A percentile compares a stretch with the other conserved stretches of the same genome.
Evolutionary conservation across 176 grass and related monocot species (phyloP).

Genomic region (Melocanna baccifera): DNA sequence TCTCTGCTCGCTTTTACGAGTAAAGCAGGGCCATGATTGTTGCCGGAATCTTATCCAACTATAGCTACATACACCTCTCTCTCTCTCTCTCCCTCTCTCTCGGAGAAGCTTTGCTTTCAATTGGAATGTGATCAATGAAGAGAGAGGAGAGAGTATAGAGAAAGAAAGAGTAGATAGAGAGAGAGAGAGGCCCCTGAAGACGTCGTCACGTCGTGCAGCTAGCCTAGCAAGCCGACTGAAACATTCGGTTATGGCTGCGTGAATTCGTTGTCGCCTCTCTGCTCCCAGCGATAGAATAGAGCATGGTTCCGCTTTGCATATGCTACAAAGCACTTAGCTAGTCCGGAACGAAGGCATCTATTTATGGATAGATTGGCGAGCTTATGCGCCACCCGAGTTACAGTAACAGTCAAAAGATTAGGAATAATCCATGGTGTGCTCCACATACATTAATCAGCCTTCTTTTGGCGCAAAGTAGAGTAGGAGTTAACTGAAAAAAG

Average conservation of each 20-base stretch:
- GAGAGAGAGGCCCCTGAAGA: neutral
- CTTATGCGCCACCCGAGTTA: slow-evolving; percentile 6
- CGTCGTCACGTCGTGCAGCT: slow-evolving; percentile 7
- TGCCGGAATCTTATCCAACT: slow-evolving; percentile 69
- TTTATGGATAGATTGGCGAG: slow-evolving; percentile 11
- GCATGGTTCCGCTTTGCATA: slow-evolving; percentile 26
- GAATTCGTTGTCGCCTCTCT: slow-evolving; percentile 43
- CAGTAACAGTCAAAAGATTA: slow-evolving; percentile 35
- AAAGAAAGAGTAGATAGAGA: neutral
- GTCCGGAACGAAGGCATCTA: slow-evolving; percentile 26
- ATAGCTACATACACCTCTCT: slow-evolving; percentile 10
- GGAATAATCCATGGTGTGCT: slow-evolving; percentile 36
- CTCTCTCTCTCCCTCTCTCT: neutral
- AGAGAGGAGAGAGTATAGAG: neutral
- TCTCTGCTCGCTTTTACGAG: slow-evolving; percentile 43
- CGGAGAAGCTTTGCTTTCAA: neutral
- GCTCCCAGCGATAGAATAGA: slow-evolving; percentile 4
- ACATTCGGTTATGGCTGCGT: slow-evolving; percentile 34
- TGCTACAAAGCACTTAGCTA: slow-evolving; percentile 20
- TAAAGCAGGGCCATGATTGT: slow-evolving; percentile 59
- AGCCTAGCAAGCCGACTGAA: neutral
- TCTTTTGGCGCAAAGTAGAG: neutral
- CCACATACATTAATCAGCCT: neutral
- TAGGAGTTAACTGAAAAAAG: neutral
- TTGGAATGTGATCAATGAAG: neutral